These are phyloP conservation scores for Ceratobasidium sp. DNA, from an alignment of 1,284 basidiomycete species.

Conservation along the genomic window DNA sequence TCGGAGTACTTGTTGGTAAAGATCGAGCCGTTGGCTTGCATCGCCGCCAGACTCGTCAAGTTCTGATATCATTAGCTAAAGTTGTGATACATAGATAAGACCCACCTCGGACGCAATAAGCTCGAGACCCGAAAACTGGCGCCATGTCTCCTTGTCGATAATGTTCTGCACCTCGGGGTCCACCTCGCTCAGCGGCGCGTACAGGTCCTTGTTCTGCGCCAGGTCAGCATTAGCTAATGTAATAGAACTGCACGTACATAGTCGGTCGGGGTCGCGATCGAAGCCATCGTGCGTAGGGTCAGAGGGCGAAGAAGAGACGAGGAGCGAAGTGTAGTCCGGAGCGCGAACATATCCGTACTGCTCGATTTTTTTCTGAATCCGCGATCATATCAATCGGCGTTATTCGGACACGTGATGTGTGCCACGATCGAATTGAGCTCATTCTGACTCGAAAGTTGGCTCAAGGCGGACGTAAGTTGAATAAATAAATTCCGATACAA, in stretches of 20 bases:
- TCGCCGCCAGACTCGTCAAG: constrained; percentile 91
- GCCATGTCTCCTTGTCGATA: constrained; percentile 99
- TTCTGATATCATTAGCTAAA: constrained; percentile 68
- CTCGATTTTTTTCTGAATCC: too few relatives aligned
- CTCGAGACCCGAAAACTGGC: constrained; percentile 97
- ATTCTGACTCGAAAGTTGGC: too few relatives aligned
- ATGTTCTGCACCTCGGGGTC: constrained; percentile 97
- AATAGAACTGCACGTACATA: constrained; percentile 57
- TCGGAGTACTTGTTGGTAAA: constrained; percentile 99
- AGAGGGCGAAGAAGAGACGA: too few relatives aligned
- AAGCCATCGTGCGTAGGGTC: constrained; percentile 49
- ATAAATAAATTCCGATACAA: too few relatives aligned
- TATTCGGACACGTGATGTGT: too few relatives aligned
- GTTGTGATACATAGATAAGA: constrained; percentile 7
- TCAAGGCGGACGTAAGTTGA: too few relatives aligned
- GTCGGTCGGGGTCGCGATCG: constrained; percentile 62
- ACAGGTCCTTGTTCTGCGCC: constrained; percentile 88
- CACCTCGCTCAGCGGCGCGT: constrained; percentile 86
- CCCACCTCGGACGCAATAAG: constrained; percentile 92
- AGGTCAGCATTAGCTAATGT: not conserved
- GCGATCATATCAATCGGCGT: too few relatives aligned
- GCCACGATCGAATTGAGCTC: too few relatives aligned
- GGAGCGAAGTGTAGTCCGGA: too few relatives aligned
- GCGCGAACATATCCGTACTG: too few relatives aligned
- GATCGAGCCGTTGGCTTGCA: constrained; percentile 99